Evolutionary conservation across 1,139 yeast genomes (phyloP).

Genomic region (Yamadazyma epiphylla): DNA sequence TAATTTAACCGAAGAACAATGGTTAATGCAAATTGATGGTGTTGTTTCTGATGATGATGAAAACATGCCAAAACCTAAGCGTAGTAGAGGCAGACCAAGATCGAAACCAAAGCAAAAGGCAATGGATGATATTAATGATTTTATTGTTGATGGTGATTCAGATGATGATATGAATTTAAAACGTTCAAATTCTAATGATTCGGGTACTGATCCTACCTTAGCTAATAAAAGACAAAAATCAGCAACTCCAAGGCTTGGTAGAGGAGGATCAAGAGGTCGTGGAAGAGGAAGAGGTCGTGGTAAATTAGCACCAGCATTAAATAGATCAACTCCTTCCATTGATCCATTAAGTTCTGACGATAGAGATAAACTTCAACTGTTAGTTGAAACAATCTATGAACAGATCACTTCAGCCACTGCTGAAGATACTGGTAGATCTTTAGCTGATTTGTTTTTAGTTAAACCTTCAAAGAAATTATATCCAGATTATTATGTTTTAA

Average conservation of each 20-base stretch:
- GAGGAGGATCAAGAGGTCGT: slow-evolving; percentile 22
- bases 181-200: slow-evolving; percentile 8
- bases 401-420: slow-evolving; percentile 40
- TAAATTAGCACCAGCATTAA: slow-evolving; percentile 25
- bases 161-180: slow-evolving; percentile 9
- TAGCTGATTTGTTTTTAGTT: slow-evolving; percentile 61
- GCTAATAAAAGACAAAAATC: slow-evolving; percentile 24
- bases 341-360: slow-evolving; percentile 41
- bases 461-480: slow-evolving; percentile 71
- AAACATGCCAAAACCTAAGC: slow-evolving; percentile 16
- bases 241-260: slow-evolving; percentile 22
- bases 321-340: slow-evolving; percentile 31
- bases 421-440: slow-evolving; percentile 35
- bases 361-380: slow-evolving; percentile 39
- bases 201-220: slow-evolving; percentile 4
- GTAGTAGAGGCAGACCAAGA: slow-evolving; percentile 24
- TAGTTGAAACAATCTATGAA: slow-evolving; percentile 42
- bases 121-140: slow-evolving; percentile 13
- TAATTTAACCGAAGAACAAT: slow-evolving; percentile 72
- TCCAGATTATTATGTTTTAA: slow-evolving; percentile 83
- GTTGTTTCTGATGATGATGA: slow-evolving; percentile 33
- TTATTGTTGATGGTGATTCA: slow-evolving; percentile 12
- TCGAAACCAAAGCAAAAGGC: slow-evolving; percentile 15
- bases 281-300: slow-evolving; percentile 19
- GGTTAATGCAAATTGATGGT: slow-evolving; percentile 62